Conservation (phyloP, 345 rosid genomes). For the Aquilaria malaccensis region DNA sequence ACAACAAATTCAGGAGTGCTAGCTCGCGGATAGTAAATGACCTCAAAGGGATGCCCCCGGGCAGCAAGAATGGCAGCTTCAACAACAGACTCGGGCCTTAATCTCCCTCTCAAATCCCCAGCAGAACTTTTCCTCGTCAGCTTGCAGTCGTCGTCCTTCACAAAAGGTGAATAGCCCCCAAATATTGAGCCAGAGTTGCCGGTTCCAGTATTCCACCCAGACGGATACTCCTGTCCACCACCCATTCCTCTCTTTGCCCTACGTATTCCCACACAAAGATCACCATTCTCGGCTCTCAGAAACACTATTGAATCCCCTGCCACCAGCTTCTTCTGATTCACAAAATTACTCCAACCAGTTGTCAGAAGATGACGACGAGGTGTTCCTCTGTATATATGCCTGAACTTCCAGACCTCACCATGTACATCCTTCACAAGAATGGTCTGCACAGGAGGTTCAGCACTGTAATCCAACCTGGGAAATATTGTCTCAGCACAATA, state of each 20-base stretch:
- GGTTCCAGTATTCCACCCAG: constrained; percentile 60
- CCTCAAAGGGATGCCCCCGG: constrained; percentile 62
- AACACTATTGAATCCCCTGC: constrained; percentile 96
- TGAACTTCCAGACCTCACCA: constrained; percentile 82
- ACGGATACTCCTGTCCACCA: constrained; percentile 50
- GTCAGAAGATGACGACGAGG: constrained; percentile 95
- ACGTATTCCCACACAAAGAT: constrained; percentile 86
- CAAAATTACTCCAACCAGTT: constrained; percentile 98
- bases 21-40: constrained; percentile 78
- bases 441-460: constrained; percentile 95
- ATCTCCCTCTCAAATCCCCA: constrained; percentile 42
- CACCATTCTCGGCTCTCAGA: constrained; percentile 77
- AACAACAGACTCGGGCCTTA: constrained; percentile 55
- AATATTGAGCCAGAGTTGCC: constrained; percentile 41
- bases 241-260: constrained; percentile 84
- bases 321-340: constrained; percentile 93
- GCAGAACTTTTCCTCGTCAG: constrained; percentile 30
- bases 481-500: constrained; percentile 98
- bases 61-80: constrained; percentile 73
- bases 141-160: constrained; percentile 51
- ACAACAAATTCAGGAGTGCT: constrained; percentile 84
- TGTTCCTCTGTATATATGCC: constrained; percentile 94
- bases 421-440: constrained; percentile 92
- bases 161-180: constrained; percentile 38
- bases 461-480: constrained; percentile 72